These are phyloP conservation scores for Hydrangea macrophylla DNA, from an alignment of 148 eudicot genomes.

Conservation along the genomic window DNA sequence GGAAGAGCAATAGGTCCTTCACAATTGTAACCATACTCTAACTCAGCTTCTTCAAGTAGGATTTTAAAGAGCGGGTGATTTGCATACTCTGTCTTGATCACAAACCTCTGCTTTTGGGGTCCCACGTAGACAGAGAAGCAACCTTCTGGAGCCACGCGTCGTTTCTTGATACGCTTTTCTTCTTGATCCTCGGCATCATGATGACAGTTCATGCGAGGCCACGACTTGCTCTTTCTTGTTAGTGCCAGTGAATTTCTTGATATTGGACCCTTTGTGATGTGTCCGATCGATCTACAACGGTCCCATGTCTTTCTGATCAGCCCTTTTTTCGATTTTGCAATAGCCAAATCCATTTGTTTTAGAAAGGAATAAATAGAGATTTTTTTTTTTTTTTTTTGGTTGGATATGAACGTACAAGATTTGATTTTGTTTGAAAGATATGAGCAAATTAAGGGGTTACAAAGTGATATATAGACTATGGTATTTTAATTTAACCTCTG, in stretches of 20 bases:
- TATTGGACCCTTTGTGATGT: slow-evolving; percentile 13
- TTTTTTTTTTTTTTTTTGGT: too few relatives aligned
- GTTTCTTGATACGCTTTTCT: background rate
- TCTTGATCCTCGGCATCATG: slow-evolving; percentile 10
- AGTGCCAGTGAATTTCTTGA: slow-evolving; percentile 10
- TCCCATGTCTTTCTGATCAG: slow-evolving; percentile 57
- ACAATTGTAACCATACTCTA: slow-evolving; percentile 53
- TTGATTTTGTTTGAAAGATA: too few relatives aligned
- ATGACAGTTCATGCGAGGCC: slow-evolving; percentile 21
- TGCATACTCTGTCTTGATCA: slow-evolving; percentile 44
- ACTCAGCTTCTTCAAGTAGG: slow-evolving; percentile 69
- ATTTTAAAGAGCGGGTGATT: slow-evolving; percentile 59
- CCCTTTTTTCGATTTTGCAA: slow-evolving; percentile 37
- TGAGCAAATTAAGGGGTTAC: too few relatives aligned
- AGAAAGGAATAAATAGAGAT: background rate
- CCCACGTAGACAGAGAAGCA: slow-evolving; percentile 84
- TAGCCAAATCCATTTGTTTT: slow-evolving; percentile 35
- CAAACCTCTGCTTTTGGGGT: slow-evolving; percentile 57
- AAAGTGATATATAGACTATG: too few relatives aligned
- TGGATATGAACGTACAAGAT: too few relatives aligned
- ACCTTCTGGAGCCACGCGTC: slow-evolving; percentile 44
- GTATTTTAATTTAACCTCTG: slow-evolving; percentile 30
- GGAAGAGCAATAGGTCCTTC: slow-evolving; percentile 69
- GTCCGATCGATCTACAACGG: slow-evolving; percentile 47
- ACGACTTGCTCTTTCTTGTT: slow-evolving; percentile 38